Evolutionary conservation across 495 filamentous ascomycete genomes (phyloP), one percentile per base, ranked within the genome.

Genomic region (Letharia lupina): DNA sequence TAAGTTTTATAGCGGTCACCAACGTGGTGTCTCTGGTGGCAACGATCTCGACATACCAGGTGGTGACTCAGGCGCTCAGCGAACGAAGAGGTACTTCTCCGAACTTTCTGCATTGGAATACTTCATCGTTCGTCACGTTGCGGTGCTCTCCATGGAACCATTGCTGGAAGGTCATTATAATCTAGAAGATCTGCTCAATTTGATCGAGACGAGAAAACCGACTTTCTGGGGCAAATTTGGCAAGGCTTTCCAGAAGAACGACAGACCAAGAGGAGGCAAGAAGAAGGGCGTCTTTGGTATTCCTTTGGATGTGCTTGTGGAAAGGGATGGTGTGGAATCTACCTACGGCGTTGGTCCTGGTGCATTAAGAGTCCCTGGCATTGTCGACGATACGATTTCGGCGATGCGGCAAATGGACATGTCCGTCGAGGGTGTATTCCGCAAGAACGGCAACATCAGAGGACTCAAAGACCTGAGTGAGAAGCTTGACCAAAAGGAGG

Each of bases 331-430:
- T 48, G 93, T 91, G 41, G 94, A 99, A 73, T 96, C 91, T 10
- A 96, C 91, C 12, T 91, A 96, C 73, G 95, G 95, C 33, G 89
- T 99, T 65, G 94, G 95, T 12, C 94, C 94, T 23, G 93, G 92
- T 45, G 86, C 89, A 60, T 80, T 99, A 40, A 87, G 89, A 64
- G 89, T 98, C 48, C 94, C 94, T 18, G 87, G 89, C 3, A 81
- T 99, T 64, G 83, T 99, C 45, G 92, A 98, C 72, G 95, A 98
- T 71, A 85, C 92, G 37, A 85, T 98, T 18, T 89, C 89, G 8
- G 90, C 93, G 39, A 94, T 99, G 90, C 86, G 91, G 68, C 93
- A 91, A 73, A 99, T 98, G 92, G 94, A 99, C 76, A 96, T 99
- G 82, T 96, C 91, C 23, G 91, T 98, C 11, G 94, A 99, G 73